Conservation (phyloP, 2,329 filamentous ascomycete genomes). For the Alternaria conjuncta region DNA sequence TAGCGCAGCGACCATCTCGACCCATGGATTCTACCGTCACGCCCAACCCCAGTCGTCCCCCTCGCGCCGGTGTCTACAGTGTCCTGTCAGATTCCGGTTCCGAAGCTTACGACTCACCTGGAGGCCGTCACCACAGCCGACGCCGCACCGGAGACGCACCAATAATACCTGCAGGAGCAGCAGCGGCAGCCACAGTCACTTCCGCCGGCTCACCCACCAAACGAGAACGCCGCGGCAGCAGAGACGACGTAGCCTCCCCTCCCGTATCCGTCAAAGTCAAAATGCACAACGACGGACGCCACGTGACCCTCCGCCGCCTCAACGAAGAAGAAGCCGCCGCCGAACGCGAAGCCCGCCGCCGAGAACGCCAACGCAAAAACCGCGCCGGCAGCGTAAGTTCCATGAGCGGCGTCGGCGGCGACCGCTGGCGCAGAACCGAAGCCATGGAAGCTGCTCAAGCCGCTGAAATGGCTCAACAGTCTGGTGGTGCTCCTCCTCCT, state of each 20-base stretch:
- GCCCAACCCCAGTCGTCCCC: constrained; percentile 43
- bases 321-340: constrained; percentile 68
- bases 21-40: constrained; percentile 33
- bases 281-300: constrained; percentile 68
- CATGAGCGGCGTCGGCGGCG: constrained; percentile 43
- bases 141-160: constrained; percentile 36
- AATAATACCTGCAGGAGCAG: constrained; percentile 36
- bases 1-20: constrained; percentile 45
- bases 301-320: constrained; percentile 67
- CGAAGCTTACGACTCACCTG: constrained; percentile 46
- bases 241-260: constrained; percentile 59
- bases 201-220: constrained; percentile 39
- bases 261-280: constrained; percentile 70
- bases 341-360: constrained; percentile 61
- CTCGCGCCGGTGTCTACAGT: constrained; percentile 41
- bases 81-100: constrained; percentile 52
- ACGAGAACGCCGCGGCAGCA: constrained; percentile 40
- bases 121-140: constrained; percentile 43
- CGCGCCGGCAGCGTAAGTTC: constrained; percentile 51
- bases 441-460: constrained; percentile 46
- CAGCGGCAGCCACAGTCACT: constrained; percentile 32
- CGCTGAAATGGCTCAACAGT: constrained; percentile 34
- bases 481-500: constrained; percentile 26
- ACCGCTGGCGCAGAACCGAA: constrained; percentile 50
- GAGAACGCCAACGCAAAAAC: constrained; percentile 52